Evolutionary conservation across 2,329 filamentous ascomycete genomes (phyloP).

Genomic region (Akanthomyces uredinophilus): DNA sequence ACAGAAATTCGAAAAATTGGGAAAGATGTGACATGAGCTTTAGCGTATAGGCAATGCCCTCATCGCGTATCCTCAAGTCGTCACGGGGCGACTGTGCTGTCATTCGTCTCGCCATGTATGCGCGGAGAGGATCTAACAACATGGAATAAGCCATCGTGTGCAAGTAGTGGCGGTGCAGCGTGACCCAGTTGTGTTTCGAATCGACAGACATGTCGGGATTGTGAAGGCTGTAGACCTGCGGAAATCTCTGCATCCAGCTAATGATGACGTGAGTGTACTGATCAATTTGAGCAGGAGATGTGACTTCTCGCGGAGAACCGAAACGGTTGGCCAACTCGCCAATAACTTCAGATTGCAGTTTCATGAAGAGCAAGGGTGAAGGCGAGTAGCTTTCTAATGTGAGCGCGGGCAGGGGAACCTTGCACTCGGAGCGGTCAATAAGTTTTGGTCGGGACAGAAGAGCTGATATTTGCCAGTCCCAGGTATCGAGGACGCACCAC

Average conservation of each 20-base stretch:
- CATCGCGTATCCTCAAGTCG: slow-evolving; percentile 34
- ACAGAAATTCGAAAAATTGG: slow-evolving; percentile 15
- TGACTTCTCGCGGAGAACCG: slow-evolving; percentile 26
- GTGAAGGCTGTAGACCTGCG: slow-evolving; percentile 33
- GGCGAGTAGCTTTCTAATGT: slow-evolving; percentile 16
- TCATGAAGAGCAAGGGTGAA: slow-evolving; percentile 25
- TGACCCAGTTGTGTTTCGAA: slow-evolving; percentile 35
- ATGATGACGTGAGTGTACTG: slow-evolving; percentile 33
- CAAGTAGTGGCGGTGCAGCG: slow-evolving; percentile 41
- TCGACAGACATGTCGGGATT: slow-evolving; percentile 40
- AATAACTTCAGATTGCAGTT: slow-evolving; percentile 32
- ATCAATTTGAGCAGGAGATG: slow-evolving; percentile 25
- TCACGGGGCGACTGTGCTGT: slow-evolving; percentile 22
- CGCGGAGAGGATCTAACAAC: slow-evolving; percentile 40
- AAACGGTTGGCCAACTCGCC: slow-evolving; percentile 27
- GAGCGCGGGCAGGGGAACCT: slow-evolving; percentile 13
- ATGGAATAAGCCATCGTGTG: slow-evolving; percentile 41
- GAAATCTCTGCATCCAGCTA: slow-evolving; percentile 39
- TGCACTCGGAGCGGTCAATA: slow-evolving; percentile 17
- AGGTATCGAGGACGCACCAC: slow-evolving; percentile 34
- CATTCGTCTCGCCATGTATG: slow-evolving; percentile 37
- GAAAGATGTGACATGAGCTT: slow-evolving; percentile 37
- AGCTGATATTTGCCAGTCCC: slow-evolving; percentile 36
- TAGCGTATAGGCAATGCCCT: slow-evolving; percentile 40
- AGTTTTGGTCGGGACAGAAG: slow-evolving; percentile 22